Evolutionary conservation across 2,329 filamentous ascomycete genomes (phyloP).

Genomic region (Zopfia rhizophila): DNA sequence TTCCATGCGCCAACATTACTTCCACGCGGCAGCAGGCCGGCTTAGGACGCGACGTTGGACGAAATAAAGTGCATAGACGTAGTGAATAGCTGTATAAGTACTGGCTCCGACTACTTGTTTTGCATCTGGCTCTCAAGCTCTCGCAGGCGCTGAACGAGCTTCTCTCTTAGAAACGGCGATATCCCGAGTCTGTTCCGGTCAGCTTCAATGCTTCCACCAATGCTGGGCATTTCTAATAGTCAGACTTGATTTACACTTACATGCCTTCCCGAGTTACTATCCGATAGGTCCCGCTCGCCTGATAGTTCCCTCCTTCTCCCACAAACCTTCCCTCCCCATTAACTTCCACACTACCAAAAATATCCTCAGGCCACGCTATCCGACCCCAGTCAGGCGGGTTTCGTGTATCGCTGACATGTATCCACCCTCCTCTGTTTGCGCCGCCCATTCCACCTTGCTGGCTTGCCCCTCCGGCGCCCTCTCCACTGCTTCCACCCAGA

Average conservation of each 20-base stretch:
- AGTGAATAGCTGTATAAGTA: too few species aligned
- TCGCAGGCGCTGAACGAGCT: conserved; percentile 58
- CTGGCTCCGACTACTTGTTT: neutral
- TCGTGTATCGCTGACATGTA: conserved; percentile 70
- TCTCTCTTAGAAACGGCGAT: conserved; percentile 61
- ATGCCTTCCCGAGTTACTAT: conserved; percentile 70
- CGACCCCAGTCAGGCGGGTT: conserved; percentile 71
- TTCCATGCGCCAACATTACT: too few species aligned
- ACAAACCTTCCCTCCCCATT: conserved; percentile 68
- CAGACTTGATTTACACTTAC: conserved; percentile 48
- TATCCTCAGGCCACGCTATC: conserved; percentile 74
- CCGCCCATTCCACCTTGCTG: conserved; percentile 68
- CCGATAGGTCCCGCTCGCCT: conserved; percentile 71
- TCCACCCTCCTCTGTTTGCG: conserved; percentile 68
- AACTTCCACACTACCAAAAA: conserved; percentile 72
- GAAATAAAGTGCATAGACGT: too few species aligned
- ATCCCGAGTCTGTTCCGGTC: conserved; percentile 52
- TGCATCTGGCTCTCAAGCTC: conserved; percentile 33
- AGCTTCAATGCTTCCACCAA: too few species aligned
- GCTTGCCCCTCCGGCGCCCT: conserved; percentile 65
- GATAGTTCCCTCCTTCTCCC: conserved; percentile 66
- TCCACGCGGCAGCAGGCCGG: too few species aligned
- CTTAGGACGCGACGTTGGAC: too few species aligned
- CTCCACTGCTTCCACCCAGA: conserved; percentile 57
- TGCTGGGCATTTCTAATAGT: conserved; percentile 3